phyloP scores from a whole-genome alignment of 169 alveolate genomes.

The Plasmodium adleri region DNA sequence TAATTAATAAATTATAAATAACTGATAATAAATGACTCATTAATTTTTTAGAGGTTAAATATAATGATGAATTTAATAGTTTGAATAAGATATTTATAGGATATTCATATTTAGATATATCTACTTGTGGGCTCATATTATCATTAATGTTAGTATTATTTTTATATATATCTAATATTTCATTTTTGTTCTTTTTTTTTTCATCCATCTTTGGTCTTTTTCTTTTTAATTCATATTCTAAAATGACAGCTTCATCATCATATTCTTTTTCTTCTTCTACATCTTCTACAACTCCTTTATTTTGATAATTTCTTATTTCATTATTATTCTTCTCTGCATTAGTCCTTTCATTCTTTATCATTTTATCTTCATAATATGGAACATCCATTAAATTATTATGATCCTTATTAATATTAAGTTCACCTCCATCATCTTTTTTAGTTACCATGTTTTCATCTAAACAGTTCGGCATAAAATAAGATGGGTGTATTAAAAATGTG shows the following conservation, averaged over 20 bases:
- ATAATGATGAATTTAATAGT: slow-evolving; percentile 80
- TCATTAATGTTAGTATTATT: slow-evolving; percentile 30
- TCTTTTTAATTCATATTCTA: slow-evolving; percentile 68
- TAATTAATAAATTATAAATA: slow-evolving; percentile 77
- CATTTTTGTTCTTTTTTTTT: neutral
- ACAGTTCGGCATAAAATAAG: slow-evolving; percentile 65
- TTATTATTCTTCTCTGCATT: neutral
- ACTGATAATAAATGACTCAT: slow-evolving; percentile 84
- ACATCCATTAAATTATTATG: neutral
- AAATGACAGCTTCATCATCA: slow-evolving; percentile 71
- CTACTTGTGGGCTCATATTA: neutral
- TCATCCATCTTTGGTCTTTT: slow-evolving; percentile 66
- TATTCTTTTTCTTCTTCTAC: slow-evolving; percentile 22
- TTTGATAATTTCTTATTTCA: neutral
- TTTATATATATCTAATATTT: neutral
- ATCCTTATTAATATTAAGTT: neutral
- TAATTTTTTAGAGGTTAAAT: slow-evolving; percentile 83
- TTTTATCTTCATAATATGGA: neutral
- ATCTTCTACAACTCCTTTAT: neutral
- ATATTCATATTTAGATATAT: slow-evolving; percentile 30
- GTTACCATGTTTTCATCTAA: slow-evolving; percentile 37
- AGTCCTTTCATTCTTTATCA: neutral
- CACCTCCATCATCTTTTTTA: neutral
- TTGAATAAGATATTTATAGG: slow-evolving; percentile 83
- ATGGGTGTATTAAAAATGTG: slow-evolving; percentile 34